Base-by-base conservation (phyloP, 495 filamentous ascomycete genomes). In the Hyphodiscus hymeniophilus region DNA sequence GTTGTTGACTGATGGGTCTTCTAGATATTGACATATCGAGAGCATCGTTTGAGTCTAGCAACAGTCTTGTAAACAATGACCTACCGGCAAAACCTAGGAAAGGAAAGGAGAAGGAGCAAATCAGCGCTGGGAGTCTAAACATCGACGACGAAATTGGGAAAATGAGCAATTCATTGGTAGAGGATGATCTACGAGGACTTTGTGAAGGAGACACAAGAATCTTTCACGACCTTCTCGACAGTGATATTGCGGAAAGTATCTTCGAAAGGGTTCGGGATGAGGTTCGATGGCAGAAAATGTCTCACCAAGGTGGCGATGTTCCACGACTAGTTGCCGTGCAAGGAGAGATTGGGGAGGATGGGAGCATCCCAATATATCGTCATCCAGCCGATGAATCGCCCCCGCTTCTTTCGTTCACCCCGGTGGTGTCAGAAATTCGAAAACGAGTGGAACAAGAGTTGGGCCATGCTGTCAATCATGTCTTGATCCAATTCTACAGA, bases 321-420 rank as follows among this genome's bases (percentile, higher is more conserved):
- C 92, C 92, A 26, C 79, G 92, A 32, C 79, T 96, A n/a, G 87
- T 97, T 28, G 87, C 89, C 31, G 89, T 94, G 7, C 88, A 97
- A 62, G 94, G 89, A 5, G 69, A 74, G 23, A 66, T 87, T 39
- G 72, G 66, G 39, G 60, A 74, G 3, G 86, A 94, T 57, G 88
- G 88, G 43, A 82, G 75, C 48, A 83, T 86, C 59, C 92, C 92
- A 10, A 78, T 97, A 31, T 98, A 98, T 60, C 85, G 92, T 2
- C 92, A 97, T 65, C 92, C 92, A 20, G 79, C 87, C 0, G 92
- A 98, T 61, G 87, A 95, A 57, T 87, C 87, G 5, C 87, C 89
- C 0, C 84, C 85, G 0, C 62, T 95, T 13, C 64, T 82, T 0
- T 71, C 77, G 6, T 95, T 95, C 61, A 84, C 89, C 1, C 66